These are phyloP conservation scores for Trichoderma sp. DNA, from an alignment of 2,329 filamentous ascomycete genomes.

Conservation along the genomic window DNA sequence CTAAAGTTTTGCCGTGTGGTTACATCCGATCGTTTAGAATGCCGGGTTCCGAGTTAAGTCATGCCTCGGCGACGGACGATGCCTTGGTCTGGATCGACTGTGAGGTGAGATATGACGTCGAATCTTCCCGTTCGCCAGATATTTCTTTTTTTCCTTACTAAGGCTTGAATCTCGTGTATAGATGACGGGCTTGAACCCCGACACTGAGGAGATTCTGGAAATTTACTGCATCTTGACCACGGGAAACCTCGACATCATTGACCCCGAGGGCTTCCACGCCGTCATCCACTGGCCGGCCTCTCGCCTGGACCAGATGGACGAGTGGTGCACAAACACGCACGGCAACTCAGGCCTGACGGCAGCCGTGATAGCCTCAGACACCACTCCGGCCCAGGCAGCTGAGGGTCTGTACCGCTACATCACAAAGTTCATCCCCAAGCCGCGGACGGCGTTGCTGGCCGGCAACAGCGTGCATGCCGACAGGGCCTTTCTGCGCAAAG, in stretches of 20 bases:
- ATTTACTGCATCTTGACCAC: constrained; percentile 92
- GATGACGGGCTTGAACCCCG: constrained; percentile 78
- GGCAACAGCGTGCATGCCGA: constrained; percentile 95
- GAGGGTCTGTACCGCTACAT: constrained; percentile 75
- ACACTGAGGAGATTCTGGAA: constrained; percentile 81
- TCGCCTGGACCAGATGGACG: constrained; percentile 74
- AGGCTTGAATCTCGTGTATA: constrained; percentile 34
- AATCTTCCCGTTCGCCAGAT: background rate
- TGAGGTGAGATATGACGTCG: constrained; percentile 40
- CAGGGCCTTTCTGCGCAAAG: constrained; percentile 70
- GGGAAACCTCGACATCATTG: constrained; percentile 70
- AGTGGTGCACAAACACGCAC: constrained; percentile 85
- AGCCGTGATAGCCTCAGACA: constrained; percentile 69
- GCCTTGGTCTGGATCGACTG: constrained; percentile 84
- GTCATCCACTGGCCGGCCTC: constrained; percentile 71
- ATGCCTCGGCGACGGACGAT: constrained; percentile 36
- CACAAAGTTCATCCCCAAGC: constrained; percentile 64
- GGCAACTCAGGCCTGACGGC: constrained; percentile 75
- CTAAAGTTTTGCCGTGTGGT: background rate
- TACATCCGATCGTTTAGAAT: constrained; percentile 1
- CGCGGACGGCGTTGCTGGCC: constrained; percentile 69
- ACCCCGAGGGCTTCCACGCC: constrained; percentile 73
- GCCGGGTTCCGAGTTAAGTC: background rate
- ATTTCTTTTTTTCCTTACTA: background rate
- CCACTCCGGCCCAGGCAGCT: constrained; percentile 70